phyloP scores from a whole-genome alignment of 2,329 filamentous ascomycete genomes.

The Rhytidhysteron rufulum region DNA sequence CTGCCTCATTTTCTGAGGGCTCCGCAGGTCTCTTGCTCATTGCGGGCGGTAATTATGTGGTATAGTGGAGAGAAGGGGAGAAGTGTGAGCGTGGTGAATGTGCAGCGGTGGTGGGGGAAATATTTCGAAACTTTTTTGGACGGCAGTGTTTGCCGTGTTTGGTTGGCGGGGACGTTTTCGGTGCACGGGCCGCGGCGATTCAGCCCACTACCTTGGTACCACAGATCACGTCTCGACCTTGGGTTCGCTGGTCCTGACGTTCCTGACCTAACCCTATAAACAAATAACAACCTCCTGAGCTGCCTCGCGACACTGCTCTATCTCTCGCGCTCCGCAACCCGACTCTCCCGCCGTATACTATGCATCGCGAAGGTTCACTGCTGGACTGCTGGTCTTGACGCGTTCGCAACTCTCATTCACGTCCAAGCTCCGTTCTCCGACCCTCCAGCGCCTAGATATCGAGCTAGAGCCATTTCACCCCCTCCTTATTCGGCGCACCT shows the following conservation, averaged over 20 bases:
- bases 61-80: slow-evolving; percentile 6
- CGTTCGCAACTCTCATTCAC: slow-evolving; percentile 23
- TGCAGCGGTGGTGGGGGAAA: background rate
- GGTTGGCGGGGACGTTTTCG: no score
- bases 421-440: no score
- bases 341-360: slow-evolving; percentile 7
- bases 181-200: no score
- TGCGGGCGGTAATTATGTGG: slow-evolving; percentile 12
- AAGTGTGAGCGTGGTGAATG: background rate
- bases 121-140: slow-evolving; percentile 18
- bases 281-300: no score
- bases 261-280: no score
- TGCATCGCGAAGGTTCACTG: slow-evolving; percentile 5
- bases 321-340: slow-evolving; percentile 8
- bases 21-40: slow-evolving; percentile 63
- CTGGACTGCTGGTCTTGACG: slow-evolving; percentile 20
- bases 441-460: no score
- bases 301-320: slow-evolving; percentile 2
- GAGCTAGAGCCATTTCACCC: slow-evolving; percentile 12
- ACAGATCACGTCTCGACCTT: no score
- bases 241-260: no score
- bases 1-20: slow-evolving; percentile 44
- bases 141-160: slow-evolving; percentile 7
- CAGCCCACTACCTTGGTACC: no score
- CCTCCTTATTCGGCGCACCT: slow-evolving; percentile 27